phyloP scores from a whole-genome alignment of 768 basidiomycete genomes.

The Boletus speciosus region DNA sequence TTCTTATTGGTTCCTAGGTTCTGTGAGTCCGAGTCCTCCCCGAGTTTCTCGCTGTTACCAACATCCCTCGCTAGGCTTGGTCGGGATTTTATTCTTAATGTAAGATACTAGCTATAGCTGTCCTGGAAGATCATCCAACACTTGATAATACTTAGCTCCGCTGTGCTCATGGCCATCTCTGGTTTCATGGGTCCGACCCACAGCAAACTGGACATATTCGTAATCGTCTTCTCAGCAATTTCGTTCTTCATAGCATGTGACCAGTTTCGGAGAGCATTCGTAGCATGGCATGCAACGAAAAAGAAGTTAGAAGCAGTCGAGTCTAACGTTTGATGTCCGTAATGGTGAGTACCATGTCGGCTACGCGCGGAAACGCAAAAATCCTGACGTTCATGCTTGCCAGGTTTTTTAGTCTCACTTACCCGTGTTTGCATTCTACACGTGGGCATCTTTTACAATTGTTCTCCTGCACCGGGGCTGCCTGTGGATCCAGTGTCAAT shows the following conservation, averaged over 20 bases:
- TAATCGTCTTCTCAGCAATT: slow-evolving; percentile 14
- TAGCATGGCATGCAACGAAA: slow-evolving; percentile 13
- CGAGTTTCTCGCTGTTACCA: background rate
- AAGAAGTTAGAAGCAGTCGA: slow-evolving; percentile 6
- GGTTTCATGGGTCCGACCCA: slow-evolving; percentile 2
- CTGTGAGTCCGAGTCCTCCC: slow-evolving; percentile 13
- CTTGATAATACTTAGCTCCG: slow-evolving; percentile 9
- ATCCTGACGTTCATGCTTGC: background rate
- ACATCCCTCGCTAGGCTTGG: slow-evolving; percentile 11
- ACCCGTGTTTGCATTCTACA: background rate
- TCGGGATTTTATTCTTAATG: slow-evolving; percentile 22
- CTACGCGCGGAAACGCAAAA: background rate
- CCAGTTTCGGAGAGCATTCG: slow-evolving; percentile 21
- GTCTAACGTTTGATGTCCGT: slow-evolving; percentile 4
- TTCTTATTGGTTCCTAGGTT: slow-evolving; percentile 4
- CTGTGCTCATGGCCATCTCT: slow-evolving; percentile 16
- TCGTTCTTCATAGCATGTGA: slow-evolving; percentile 17
- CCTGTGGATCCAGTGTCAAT: background rate
- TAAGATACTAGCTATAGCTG: background rate
- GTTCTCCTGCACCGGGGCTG: background rate
- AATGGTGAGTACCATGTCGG: background rate
- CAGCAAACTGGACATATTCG: slow-evolving; percentile 15
- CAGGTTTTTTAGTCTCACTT: background rate
- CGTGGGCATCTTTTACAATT: background rate
- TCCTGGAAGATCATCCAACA: background rate